Conservation (phyloP, 768 basidiomycete genomes). For the Lactarius quietus region DNA sequence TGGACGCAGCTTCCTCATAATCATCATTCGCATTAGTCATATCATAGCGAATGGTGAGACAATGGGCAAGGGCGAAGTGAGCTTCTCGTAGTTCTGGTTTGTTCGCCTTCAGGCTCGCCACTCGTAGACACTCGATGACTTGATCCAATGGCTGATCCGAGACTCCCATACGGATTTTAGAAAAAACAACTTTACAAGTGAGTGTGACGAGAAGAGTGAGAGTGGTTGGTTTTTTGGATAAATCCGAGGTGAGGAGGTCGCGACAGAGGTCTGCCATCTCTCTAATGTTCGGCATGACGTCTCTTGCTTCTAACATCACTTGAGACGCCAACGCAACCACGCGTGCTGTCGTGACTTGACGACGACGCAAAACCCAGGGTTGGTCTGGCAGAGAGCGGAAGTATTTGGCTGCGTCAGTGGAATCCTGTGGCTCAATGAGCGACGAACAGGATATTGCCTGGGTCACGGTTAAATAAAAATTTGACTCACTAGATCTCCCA, state of each 20-base stretch:
- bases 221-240: neutral
- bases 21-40: neutral
- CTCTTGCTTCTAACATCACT: neutral
- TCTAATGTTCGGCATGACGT: neutral
- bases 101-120: neutral
- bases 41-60: neutral
- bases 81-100: neutral
- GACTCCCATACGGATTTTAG: rapidly evolving
- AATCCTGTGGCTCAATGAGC: neutral
- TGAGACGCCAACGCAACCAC: neutral
- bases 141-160: neutral
- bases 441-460: no score
- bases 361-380: neutral
- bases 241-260: neutral
- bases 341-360: neutral
- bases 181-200: rapidly evolving
- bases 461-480: no score
- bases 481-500: neutral
- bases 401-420: neutral
- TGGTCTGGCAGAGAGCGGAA: neutral
- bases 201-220: neutral
- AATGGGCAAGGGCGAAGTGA: neutral
- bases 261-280: neutral
- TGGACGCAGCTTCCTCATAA: neutral
- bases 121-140: neutral